phyloP scores from a whole-genome alignment of 2,329 filamentous ascomycete genomes.

The Fusarium heterosporum region DNA sequence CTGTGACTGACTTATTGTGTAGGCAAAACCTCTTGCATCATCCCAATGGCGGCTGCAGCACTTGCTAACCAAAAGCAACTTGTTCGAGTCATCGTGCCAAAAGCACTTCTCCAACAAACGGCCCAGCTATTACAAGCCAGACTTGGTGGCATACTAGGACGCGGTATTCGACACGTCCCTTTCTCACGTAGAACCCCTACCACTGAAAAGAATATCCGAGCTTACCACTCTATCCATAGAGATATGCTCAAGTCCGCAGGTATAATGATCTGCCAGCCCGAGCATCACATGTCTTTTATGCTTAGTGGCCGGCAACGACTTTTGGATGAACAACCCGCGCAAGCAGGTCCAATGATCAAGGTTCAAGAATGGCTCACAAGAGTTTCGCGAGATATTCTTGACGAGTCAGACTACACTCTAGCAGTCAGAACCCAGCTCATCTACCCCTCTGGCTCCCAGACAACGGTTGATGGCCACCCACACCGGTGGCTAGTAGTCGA shows the following conservation, averaged over 20 bases:
- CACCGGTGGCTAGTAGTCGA: slow-evolving; percentile 63
- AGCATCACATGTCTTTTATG: slow-evolving; percentile 74
- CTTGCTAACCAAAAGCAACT: slow-evolving; percentile 62
- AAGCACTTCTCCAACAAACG: slow-evolving; percentile 68
- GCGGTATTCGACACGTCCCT: slow-evolving; percentile 66
- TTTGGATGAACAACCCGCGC: slow-evolving; percentile 58
- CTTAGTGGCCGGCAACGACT: slow-evolving; percentile 70
- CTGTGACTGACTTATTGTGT: background rate
- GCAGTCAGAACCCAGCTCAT: slow-evolving; percentile 68
- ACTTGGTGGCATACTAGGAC: slow-evolving; percentile 65
- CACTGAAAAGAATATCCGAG: slow-evolving; percentile 51
- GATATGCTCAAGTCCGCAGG: slow-evolving; percentile 59
- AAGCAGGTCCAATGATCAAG: slow-evolving; percentile 63
- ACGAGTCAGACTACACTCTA: slow-evolving; percentile 71
- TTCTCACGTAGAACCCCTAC: slow-evolving; percentile 63
- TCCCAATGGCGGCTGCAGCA: slow-evolving; percentile 62
- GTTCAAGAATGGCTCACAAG: slow-evolving; percentile 63
- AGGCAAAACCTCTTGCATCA: slow-evolving; percentile 69
- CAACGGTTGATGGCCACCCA: slow-evolving; percentile 64
- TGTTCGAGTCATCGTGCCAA: slow-evolving; percentile 67
- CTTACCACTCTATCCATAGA: slow-evolving; percentile 50
- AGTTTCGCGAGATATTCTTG: slow-evolving; percentile 70
- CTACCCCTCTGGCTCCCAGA: slow-evolving; percentile 66
- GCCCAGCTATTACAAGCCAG: slow-evolving; percentile 66
- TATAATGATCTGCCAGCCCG: slow-evolving; percentile 70